Conservation (phyloP, 1,284 basidiomycete species). For the Ceratobasidium sp. region DNA sequence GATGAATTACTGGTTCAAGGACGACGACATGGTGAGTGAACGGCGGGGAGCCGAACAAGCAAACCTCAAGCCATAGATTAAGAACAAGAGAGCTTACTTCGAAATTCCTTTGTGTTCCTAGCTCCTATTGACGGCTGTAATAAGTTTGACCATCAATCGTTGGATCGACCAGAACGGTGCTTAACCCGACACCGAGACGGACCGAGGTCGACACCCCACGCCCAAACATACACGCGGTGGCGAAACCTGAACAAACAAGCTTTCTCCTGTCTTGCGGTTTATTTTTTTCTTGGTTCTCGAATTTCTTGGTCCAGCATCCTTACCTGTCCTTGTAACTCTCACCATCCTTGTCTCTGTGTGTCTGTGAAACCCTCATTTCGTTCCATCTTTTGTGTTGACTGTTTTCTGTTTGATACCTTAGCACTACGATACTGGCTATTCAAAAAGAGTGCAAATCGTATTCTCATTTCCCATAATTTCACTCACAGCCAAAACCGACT, state of each 20-base stretch:
- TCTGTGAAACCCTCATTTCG: neutral
- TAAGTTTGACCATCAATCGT: constrained; percentile 34
- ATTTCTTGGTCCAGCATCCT: neutral
- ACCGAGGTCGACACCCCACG: neutral
- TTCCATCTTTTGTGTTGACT: constrained; percentile 1
- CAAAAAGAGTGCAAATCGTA: constrained; percentile 9
- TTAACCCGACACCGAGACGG: neutral
- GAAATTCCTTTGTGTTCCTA: constrained; percentile 11
- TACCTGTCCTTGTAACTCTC: neutral
- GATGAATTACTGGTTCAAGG: constrained; percentile 36
- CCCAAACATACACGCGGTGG: constrained; percentile 2
- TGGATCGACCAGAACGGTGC: constrained; percentile 37
- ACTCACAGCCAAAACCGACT: neutral
- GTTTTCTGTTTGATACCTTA: neutral
- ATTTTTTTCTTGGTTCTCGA: neutral
- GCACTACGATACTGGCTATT: constrained; percentile 10
- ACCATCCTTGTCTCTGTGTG: neutral
- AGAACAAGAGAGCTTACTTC: constrained; percentile 6
- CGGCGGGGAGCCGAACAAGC: constrained; percentile 20
- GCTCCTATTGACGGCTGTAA: constrained; percentile 29
- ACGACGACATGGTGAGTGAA: constrained; percentile 35
- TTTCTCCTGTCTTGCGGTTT: neutral
- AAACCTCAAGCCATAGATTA: neutral
- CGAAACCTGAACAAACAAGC: neutral
- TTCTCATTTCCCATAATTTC: neutral